Evolutionary conservation across 768 basidiomycete genomes (phyloP).

Genomic region (Scleroderma bovista): DNA sequence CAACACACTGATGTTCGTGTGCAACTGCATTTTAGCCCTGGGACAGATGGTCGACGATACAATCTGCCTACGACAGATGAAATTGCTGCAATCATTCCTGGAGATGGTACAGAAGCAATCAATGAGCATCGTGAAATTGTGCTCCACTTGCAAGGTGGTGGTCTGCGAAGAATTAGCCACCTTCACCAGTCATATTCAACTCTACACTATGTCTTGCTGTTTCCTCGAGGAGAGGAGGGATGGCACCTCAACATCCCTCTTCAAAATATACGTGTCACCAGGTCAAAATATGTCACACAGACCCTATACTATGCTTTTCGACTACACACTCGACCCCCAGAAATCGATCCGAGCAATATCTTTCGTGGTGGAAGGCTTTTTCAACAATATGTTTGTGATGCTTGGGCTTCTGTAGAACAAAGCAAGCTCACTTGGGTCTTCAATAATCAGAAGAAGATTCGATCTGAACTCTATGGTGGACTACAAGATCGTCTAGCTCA

Average conservation of each 20-base stretch:
- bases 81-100: slow-evolving; percentile 39
- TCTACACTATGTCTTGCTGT: slow-evolving; percentile 41
- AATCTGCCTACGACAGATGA: slow-evolving; percentile 41
- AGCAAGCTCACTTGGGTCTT: too few relatives aligned
- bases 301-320: too few relatives aligned
- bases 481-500: too few relatives aligned
- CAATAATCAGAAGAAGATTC: too few relatives aligned
- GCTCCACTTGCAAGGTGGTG: slow-evolving; percentile 14
- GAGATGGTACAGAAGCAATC: slow-evolving; percentile 14
- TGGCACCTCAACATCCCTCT: slow-evolving; percentile 29
- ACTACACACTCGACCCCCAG: too few relatives aligned
- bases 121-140: slow-evolving; percentile 31
- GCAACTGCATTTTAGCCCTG: slow-evolving; percentile 3
- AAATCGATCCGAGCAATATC: too few relatives aligned
- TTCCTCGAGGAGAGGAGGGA: slow-evolving; percentile 30
- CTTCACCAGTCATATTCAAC: slow-evolving; percentile 31
- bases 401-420: too few relatives aligned
- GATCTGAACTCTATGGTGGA: too few relatives aligned
- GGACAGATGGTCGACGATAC: slow-evolving; percentile 31
- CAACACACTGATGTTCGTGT: slow-evolving; percentile 10
- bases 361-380: too few relatives aligned
- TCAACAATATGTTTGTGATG: too few relatives aligned
- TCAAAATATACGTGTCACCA: slow-evolving; percentile 16
- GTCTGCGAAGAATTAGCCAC: slow-evolving; percentile 27
- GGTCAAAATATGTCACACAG: slow-evolving; percentile 24